Base-by-base conservation (phyloP, 2,329 filamentous ascomycete genomes). In the Incumbomyces delicatus region DNA sequence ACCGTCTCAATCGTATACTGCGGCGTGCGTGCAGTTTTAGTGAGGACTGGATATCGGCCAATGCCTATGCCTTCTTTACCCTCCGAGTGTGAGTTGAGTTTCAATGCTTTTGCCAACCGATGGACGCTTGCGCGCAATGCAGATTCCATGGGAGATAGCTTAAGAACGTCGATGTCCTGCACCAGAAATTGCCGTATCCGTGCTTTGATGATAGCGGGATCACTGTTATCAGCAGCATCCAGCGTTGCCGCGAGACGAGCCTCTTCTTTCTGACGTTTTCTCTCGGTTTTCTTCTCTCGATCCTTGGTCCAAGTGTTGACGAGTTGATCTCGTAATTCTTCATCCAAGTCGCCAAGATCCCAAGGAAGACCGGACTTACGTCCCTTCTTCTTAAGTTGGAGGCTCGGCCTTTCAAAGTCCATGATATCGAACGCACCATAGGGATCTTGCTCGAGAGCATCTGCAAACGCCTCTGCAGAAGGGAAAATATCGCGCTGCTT, bases 61-160 rank as follows among this genome's bases (percentile, higher is more conserved):
- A 77, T 74, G 6, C 83, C 87, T 41, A 76, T 76, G 1, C 90
- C 90, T 16, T 78, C 76, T 45, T 76, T 77, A 3, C 90, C 90
- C 14, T 78, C 75, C 0, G 89, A 95, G 60, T 89, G 87, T 2
- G 89, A 95, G 53, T 83, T 90, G 50, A 96, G 69, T 13, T 80
- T 81, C 61, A 95, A 78, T 32, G 75, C 75, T 57, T 77, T 77
- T 11, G 87, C 87, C 33, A 95, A 65, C 49, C 87, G 78, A 62
- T 98, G 92, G 14, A 96, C 74, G 5, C 80, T 69, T 61, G 87
- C 89, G 41, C 92, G 82, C 33, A 82, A 76, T 37, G 75, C 67
- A 51, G 87, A 86, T 47, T 86, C 80, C 81, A 96, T 94, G 0
- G 90, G 87, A 2, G 90, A 87, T 18, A 96, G 71, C 3, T 79